Evolutionary conservation across 768 basidiomycete genomes (phyloP), one percentile per base, ranked within the genome.

Genomic region (Strobilomyces confusus): DNA sequence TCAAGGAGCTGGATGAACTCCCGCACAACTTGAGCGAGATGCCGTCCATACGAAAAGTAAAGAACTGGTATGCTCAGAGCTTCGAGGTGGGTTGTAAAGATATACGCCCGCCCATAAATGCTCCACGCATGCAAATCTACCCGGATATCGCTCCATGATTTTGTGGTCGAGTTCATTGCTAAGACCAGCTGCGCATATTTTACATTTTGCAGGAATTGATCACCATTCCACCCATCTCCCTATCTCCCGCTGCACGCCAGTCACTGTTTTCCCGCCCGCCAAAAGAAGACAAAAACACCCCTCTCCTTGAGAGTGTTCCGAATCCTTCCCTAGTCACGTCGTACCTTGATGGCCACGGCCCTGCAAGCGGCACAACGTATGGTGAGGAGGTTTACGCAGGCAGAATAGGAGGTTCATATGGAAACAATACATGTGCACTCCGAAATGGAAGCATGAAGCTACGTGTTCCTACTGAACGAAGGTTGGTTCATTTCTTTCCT

Each of bases 41-140:
- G 95, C 84, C 87, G 0, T 89, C 88, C 36, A 98, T 99, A 58
- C 82, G 84, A 53, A 94, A 90, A 67, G 91, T 99, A 55, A 95
- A 94, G 75, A 87, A 95, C 64, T 99, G 97, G 97, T 99, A 99
- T 70, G 95, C 95, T 1, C 92, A 98, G 75, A 92, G 90, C 15
- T 98, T 99, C 69, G 91, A 98, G 81, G 95, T 95, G 49, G 48
- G 84, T 58, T 30, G 29, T 38, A 17, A n/a, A 19, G 12, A 40
- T 14, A 14, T 14, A 0, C 12, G 19, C 29, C 4, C 11, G 1
- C 34, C 3, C 9, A 44, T 29, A 6, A 9, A 23, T 14, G n/a
- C 17, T 32, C 15, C 32, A 17, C 20, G 15, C 34, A 19, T 25
- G 12, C 17, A 41, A 29, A 46, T 22, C 29, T 19, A 15, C 19